phyloP scores from a whole-genome alignment of 306 rosid species.

The Quercus aquifolioides region DNA sequence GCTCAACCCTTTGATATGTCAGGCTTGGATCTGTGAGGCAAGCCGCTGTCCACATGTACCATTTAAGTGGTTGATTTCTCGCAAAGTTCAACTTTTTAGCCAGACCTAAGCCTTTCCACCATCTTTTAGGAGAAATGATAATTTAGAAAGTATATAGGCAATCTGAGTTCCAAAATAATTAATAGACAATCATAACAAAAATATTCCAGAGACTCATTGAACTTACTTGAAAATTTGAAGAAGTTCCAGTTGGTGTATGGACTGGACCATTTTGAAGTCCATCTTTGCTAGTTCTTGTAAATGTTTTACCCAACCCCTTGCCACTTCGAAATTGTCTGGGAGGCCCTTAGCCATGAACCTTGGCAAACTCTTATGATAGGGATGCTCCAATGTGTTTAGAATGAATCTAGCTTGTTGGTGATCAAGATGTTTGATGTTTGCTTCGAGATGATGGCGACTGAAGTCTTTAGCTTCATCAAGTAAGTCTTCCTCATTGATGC shows the following conservation, averaged over 20 bases:
- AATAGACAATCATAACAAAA: no score
- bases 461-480: conserved; percentile 34
- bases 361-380: conserved; percentile 55
- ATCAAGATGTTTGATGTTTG: background rate
- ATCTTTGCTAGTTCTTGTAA: conserved; percentile 42
- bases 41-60: conserved; percentile 63
- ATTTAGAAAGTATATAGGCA: no score
- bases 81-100: conserved; percentile 43
- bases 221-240: conserved; percentile 39
- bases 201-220: background rate
- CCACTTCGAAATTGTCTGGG: conserved; percentile 6
- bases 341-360: conserved; percentile 38
- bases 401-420: conserved; percentile 15
- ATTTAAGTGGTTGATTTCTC: conserved; percentile 67
- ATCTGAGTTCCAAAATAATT: no score
- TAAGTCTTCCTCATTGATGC: conserved; percentile 21
- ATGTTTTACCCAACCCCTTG: conserved; percentile 33
- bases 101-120: conserved; percentile 69
- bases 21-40: conserved; percentile 42
- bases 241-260: conserved; percentile 36
- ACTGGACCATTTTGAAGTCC: conserved; percentile 35
- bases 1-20: conserved; percentile 59
- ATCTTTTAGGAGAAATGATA: conserved; percentile 17
- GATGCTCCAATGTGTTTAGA: conserved; percentile 37
- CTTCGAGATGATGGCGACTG: conserved; percentile 3